Base-by-base conservation (phyloP, 2,329 filamentous ascomycete species). In the Sporothrix humicola region DNA sequence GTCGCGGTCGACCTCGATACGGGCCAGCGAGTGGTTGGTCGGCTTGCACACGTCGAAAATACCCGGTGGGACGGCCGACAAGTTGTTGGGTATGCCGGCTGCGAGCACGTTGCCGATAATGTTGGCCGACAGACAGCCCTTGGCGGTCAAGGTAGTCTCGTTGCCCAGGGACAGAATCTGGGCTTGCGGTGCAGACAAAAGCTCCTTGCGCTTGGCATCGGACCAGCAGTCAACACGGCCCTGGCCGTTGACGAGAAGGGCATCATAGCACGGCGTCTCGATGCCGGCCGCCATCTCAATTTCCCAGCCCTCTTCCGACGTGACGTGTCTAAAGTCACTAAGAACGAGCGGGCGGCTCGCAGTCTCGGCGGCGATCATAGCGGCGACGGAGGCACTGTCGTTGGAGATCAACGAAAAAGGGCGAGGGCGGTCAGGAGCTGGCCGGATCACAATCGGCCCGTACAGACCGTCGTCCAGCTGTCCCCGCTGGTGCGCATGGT, bases 201-300 rank as follows among this genome's bases (percentile, higher is more conserved):
- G 82, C 2, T 81, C 77, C 44, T 82, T 79, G 5, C 89, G 82
- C 54, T 86, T 81, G 4, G 82, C 82, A 6, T 81, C 79, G 0
- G 83, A 78, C 56, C 86, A 82, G 77, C 89, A 91, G 66, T 85
- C 80, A 0, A 88, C 85, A 0, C 83, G 82, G 2, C 89, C 89
- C 76, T 89, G 88, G 31, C 90, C 90, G 73, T 92, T 91, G 69
- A 91, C 83, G 12, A 91, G 80, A 15, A 92, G 81, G 0, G 88
- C 85, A 77, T 91, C 89, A 75, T 88, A 87, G 81, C 90, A 91
- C 0, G 84, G 82, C 26, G 83, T 82, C 72, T 88, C 86, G 9
- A 88, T 80, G 4, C 83, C 83, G 0, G 86, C 81, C 0, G 79
- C 81, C 0, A 82, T 48, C 2, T 85, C 83, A 17, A 86, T 82